Conservation (phyloP, 2,329 filamentous ascomycete genomes). For the Epicoccum nigrum region DNA sequence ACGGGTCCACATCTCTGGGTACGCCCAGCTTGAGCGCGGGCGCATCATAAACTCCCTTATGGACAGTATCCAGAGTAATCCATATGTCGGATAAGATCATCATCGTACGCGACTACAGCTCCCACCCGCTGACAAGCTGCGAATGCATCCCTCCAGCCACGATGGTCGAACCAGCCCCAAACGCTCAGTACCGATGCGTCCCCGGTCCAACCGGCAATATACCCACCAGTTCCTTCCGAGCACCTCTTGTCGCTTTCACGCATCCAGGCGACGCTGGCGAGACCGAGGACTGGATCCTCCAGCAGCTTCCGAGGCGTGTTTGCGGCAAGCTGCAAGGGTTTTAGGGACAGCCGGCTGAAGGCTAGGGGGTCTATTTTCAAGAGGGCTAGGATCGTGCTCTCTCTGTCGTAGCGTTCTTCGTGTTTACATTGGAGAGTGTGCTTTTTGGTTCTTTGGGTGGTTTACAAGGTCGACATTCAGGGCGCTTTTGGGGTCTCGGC, state of each 20-base stretch:
- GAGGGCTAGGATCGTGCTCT: slow-evolving; percentile 29
- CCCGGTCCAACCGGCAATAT: slow-evolving; percentile 24
- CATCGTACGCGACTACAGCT: too few species aligned
- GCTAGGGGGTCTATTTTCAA: slow-evolving; percentile 34
- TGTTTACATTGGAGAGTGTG: slow-evolving; percentile 25
- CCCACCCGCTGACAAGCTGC: too few species aligned
- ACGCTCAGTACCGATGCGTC: slow-evolving; percentile 32
- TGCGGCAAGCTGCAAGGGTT: slow-evolving; percentile 25
- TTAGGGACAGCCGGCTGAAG: slow-evolving; percentile 29
- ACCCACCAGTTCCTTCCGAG: slow-evolving; percentile 31
- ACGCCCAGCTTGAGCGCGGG: not conserved
- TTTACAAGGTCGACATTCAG: slow-evolving; percentile 30
- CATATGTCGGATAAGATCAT: too few species aligned
- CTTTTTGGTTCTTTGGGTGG: slow-evolving; percentile 31
- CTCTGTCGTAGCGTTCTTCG: slow-evolving; percentile 19
- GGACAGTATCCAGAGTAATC: not conserved
- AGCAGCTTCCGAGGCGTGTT: slow-evolving; percentile 31
- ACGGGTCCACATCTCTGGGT: not conserved
- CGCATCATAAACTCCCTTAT: not conserved
- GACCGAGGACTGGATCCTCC: slow-evolving; percentile 26
- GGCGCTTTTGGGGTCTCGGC: slow-evolving; percentile 33
- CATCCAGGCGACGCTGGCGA: slow-evolving; percentile 25
- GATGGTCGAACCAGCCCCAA: slow-evolving; percentile 28
- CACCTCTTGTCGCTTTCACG: slow-evolving; percentile 27
- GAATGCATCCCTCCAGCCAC: slow-evolving; percentile 30